Evolutionary conservation across 495 filamentous ascomycete species (phyloP), one percentile per base, ranked within the genome.

Genomic region (Hamigera avellanea): DNA sequence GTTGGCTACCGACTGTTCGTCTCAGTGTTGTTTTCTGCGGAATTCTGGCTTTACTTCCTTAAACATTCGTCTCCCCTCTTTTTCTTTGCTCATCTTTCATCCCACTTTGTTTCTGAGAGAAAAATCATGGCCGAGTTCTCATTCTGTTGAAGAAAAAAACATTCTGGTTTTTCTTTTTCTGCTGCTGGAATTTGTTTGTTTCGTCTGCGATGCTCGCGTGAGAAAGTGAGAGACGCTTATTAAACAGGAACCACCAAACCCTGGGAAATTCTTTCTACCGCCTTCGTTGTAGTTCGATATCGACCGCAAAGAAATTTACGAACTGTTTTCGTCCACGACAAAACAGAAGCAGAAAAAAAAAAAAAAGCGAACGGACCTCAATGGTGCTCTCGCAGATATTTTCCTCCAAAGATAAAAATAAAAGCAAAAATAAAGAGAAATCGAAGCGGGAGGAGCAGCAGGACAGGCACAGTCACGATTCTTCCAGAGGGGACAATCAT

Each of bases 201-300:
- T n/a, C n/a, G n/a, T n/a, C n/a, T n/a, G n/a, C n/a, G n/a, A n/a
- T n/a, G n/a, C n/a, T n/a, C n/a, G n/a, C n/a, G n/a, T n/a, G n/a
- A n/a, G n/a, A n/a, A n/a, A n/a, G n/a, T n/a, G n/a, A n/a, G n/a
- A n/a, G n/a, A n/a, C n/a, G n/a, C n/a, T n/a, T n/a, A n/a, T n/a
- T n/a, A n/a, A n/a, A n/a, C n/a, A n/a, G n/a, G n/a, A n/a, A n/a
- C n/a, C n/a, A n/a, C n/a, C n/a, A 23, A 23, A 23, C 9, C 21
- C 5, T 23, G 21, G 9, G 21, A 23, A 23, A 23, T 23, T 23
- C 9, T 9, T 62, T 67, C 64, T 56, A 66, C 62, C 64, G 61
- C 62, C 56, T 67, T 67, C 64, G 61, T 54, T 50, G 53, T 40
- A 44, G 49, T 67, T 67, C 64, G 60, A 67, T 50, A 35, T 13